phyloP scores from a whole-genome alignment of 2,329 filamentous ascomycete species.

The Fusarium chuoi region DNA sequence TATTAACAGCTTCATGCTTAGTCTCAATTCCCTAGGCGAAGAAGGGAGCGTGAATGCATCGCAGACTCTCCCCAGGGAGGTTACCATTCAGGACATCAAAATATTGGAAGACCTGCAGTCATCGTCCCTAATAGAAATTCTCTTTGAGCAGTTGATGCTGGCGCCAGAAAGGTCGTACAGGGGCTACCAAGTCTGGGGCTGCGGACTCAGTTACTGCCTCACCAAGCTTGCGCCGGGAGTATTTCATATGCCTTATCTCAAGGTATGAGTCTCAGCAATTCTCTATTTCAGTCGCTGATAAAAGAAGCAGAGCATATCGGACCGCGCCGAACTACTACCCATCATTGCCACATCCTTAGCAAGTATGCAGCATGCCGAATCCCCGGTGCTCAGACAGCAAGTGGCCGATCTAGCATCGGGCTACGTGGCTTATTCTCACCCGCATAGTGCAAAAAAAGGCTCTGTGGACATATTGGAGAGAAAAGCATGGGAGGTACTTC shows the following conservation, averaged over 20 bases:
- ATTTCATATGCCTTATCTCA: slow-evolving; percentile 51
- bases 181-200: slow-evolving; percentile 33
- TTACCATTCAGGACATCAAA: neutral
- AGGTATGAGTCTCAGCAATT: slow-evolving; percentile 36
- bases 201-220: slow-evolving; percentile 39
- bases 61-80: neutral
- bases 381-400: slow-evolving; percentile 48
- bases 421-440: neutral
- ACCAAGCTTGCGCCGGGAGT: slow-evolving; percentile 48
- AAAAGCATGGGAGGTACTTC: slow-evolving; percentile 41
- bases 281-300: slow-evolving; percentile 5
- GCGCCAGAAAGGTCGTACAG: slow-evolving; percentile 38
- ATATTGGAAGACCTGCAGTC: slow-evolving; percentile 12
- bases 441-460: neutral
- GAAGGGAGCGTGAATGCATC: neutral
- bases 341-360: slow-evolving; percentile 47
- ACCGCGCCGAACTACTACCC: slow-evolving; percentile 42
- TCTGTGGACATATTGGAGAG: slow-evolving; percentile 28
- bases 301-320: slow-evolving; percentile 38
- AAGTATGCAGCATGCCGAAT: slow-evolving; percentile 50
- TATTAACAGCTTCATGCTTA: slow-evolving; percentile 45
- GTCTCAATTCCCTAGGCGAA: slow-evolving; percentile 28
- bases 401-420: slow-evolving; percentile 16
- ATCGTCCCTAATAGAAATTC: slow-evolving; percentile 24
- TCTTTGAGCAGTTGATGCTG: slow-evolving; percentile 43